Percentiles rank a stretch among this genome's conserved stretches.
Conservation (phyloP, 305 asterid species). For the Fraxinus nigra region DNA sequence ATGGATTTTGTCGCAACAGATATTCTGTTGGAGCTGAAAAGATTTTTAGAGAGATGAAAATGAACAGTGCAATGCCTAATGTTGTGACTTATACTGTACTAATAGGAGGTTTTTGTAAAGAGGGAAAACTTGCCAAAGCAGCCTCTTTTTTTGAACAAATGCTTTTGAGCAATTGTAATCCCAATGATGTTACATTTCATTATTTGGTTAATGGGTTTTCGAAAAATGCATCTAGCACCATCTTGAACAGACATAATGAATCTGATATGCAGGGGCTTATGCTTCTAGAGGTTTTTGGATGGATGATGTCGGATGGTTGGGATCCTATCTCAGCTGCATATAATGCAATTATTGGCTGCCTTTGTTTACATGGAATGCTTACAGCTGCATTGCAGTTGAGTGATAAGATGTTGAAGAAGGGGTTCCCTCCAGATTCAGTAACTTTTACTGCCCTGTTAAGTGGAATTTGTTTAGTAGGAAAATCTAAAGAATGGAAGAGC, state of each 20-base stretch:
- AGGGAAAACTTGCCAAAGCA: constrained; percentile 63
- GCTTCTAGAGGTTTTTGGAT: constrained; percentile 55
- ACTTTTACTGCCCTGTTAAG: constrained; percentile 61
- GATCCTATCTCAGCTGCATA: constrained; percentile 64
- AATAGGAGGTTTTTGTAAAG: constrained; percentile 72
- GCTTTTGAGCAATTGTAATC: constrained; percentile 67
- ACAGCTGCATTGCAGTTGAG: constrained; percentile 47
- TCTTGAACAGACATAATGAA: constrained; percentile 19
- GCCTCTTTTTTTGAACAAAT: constrained; percentile 65
- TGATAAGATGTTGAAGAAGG: constrained; percentile 50
- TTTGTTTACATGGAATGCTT: constrained; percentile 63
- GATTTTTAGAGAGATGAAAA: constrained; percentile 49
- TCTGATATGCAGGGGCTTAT: constrained; percentile 31
- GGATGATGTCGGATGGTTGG: constrained; percentile 61
- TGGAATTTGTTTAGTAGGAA: constrained; percentile 64
- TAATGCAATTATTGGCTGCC: constrained; percentile 59
- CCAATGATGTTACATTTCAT: constrained; percentile 73
- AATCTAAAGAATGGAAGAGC: constrained; percentile 66
- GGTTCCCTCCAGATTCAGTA: constrained; percentile 43
- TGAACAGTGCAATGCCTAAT: constrained; percentile 56
- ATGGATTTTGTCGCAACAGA: constrained; percentile 65
- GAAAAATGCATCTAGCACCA: constrained; percentile 27
- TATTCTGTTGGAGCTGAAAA: constrained; percentile 54
- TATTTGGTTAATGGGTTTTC: constrained; percentile 74
- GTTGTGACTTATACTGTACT: constrained; percentile 79